Conservation (phyloP, 352 stramenopile genomes). For the Phytophthora niederhauseri region DNA sequence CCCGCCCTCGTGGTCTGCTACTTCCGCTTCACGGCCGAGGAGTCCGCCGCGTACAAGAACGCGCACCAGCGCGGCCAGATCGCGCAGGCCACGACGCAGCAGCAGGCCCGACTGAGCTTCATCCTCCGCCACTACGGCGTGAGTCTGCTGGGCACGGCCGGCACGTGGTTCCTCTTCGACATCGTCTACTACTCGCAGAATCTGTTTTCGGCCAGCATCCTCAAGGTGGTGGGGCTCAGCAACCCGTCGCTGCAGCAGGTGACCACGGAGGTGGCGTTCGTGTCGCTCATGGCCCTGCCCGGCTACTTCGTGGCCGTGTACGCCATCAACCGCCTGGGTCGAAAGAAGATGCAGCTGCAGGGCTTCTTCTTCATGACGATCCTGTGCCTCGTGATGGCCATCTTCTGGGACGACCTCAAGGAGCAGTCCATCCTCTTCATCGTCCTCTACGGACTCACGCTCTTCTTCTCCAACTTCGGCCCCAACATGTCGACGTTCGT, state of each 20-base stretch:
- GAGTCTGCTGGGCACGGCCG: conserved; percentile 56
- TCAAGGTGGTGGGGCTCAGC: conserved; percentile 51
- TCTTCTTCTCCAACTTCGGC: conserved; percentile 84
- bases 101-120: conserved; percentile 31
- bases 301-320: conserved; percentile 74
- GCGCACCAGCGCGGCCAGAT: conserved; percentile 18
- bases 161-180: conserved; percentile 82
- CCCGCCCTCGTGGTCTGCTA: conserved; percentile 55
- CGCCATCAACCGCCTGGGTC: conserved; percentile 62
- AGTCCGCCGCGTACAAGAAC: conserved; percentile 49
- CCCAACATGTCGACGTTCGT: conserved; percentile 86
- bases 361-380: conserved; percentile 65
- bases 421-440: conserved; percentile 55
- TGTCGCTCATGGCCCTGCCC: conserved; percentile 64
- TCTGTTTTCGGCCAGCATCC: conserved; percentile 66
- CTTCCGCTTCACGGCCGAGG: conserved; percentile 55
- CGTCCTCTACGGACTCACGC: conserved; percentile 67
- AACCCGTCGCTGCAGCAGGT: conserved; percentile 46
- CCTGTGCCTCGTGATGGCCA: conserved; percentile 54
- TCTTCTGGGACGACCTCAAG: conserved; percentile 57
- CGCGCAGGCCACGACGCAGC: conserved; percentile 8
- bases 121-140: conserved; percentile 47
- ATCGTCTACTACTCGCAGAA: conserved; percentile 77
- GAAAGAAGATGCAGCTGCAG: conserved; percentile 64
- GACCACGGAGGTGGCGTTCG: conserved; percentile 56